phyloP scores from a whole-genome alignment of 345 rosid species.

The Rubroshorea leprosula region DNA sequence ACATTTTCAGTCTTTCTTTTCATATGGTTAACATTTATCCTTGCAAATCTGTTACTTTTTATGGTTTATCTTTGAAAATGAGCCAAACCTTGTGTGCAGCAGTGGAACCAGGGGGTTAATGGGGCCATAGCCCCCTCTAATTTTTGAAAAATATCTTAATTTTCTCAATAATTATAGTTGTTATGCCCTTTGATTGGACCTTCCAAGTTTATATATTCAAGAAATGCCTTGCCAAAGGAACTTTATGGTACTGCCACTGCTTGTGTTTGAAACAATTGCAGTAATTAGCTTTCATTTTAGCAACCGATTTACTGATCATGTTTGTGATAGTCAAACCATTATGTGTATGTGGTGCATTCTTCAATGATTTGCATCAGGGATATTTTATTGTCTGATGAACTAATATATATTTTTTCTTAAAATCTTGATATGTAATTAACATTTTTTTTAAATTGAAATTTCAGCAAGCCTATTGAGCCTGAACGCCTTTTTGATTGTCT shows the following conservation, averaged over 20 bases:
- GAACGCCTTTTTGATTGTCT: constrained; percentile 94
- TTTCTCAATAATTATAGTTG: no score
- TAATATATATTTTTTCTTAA: constrained; percentile 8
- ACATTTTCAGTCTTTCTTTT: not conserved
- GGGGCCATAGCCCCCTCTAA: no score
- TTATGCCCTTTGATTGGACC: no score
- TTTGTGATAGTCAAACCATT: not conserved
- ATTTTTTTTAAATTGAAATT: constrained; percentile 12
- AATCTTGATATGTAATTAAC: constrained; percentile 5
- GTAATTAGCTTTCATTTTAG: not conserved
- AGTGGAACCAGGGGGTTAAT: no score
- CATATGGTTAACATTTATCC: not conserved
- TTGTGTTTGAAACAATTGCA: not conserved
- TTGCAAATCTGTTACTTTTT: not conserved
- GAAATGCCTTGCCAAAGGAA: no score
- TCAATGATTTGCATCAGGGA: constrained; percentile 7
- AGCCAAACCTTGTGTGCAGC: no score
- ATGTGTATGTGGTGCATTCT: not conserved
- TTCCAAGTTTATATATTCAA: no score
- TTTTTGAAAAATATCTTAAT: no score
- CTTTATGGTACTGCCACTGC: no score
- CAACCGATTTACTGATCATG: not conserved
- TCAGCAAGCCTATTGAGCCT: constrained; percentile 93
- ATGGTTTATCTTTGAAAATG: not conserved
- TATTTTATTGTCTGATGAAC: constrained; percentile 10